A percentile compares a stretch with the other conserved stretches of the same genome.
Evolutionary conservation across 768 basidiomycete species (phyloP).

Genomic region (Nidularia pulvinata): DNA sequence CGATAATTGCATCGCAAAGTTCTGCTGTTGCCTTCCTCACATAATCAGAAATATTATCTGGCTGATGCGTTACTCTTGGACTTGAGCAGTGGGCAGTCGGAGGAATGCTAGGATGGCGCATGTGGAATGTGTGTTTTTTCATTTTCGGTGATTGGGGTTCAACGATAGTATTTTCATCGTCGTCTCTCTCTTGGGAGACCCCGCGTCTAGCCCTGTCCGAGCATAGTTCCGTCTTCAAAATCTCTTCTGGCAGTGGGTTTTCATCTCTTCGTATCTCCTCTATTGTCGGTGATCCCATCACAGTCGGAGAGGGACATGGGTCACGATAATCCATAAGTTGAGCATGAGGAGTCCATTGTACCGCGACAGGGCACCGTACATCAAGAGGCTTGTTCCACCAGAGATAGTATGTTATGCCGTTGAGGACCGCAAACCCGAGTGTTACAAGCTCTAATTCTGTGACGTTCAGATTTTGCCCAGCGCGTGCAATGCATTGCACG

Average conservation of each 20-base stretch:
- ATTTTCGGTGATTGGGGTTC: not conserved
- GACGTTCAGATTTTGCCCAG: not conserved
- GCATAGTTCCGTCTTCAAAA: not conserved
- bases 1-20: not conserved
- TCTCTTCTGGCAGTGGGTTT: not conserved
- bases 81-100: not conserved
- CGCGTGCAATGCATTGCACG: not conserved
- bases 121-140: not conserved
- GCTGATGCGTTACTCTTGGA: not conserved
- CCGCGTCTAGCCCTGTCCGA: no score
- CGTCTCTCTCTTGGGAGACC: not conserved
- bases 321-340: no score
- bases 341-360: not conserved
- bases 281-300: not conserved
- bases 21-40: not conserved
- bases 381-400: slow-evolving; percentile 3
- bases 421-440: not conserved
- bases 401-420: not conserved
- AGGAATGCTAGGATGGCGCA: not conserved
- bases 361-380: not conserved
- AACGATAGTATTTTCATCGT: not conserved
- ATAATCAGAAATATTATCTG: not conserved
- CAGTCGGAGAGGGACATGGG: not conserved
- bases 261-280: not conserved
- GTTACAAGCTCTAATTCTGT: slow-evolving; percentile 1